Base-by-base conservation (phyloP, 352 stramenopile genomes). In the Pythium sp. region DNA sequence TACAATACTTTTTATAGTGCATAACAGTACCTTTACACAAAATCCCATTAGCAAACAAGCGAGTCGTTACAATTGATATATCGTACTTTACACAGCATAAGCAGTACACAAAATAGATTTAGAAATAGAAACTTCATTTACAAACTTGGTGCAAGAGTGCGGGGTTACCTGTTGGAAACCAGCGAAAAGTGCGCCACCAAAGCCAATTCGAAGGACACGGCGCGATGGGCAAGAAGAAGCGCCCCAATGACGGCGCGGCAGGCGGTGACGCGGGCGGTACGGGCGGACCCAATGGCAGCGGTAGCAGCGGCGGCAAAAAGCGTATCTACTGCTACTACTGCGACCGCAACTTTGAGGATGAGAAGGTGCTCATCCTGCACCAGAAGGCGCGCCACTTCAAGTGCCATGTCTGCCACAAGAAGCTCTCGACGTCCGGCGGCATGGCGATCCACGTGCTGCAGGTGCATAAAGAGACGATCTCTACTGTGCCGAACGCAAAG, bases 251-350 rank as follows among this genome's bases (percentile, higher is more conserved):
- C 43, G 81, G 58, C n/a, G 58, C 30, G 34, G 51, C 30, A 4
- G 49, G 34, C 43, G 71, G 62, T 34, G 75, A 36, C 7, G 26
- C 32, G 32, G 54, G 18, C 68, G 36, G 46, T 30, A 14, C 5
- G 15, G 41, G 15, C 22, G 32, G n/a, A 6, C 54, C 58, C 15
- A 62, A 71, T 59, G 67, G 57, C 24, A 73, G 79, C 62, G 67
- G 65, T 76, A 56, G 65, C 78, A 55, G 41, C 28, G 74, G 79
- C 64, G 70, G 70, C 76, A 58, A 70, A 67, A 72, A 79, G 34
- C 89, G 86, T 64, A 95, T 97, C 72, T 96, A 84, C 76, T 98
- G 92, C 81, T 98, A 97, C 77, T 98, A 98, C 80, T 98, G 92
- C 75, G 92, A 97, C 66, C 83, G 92, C 55, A 80, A 87, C 54